Conservation (phyloP, 1,284 basidiomycete species). For the Tylopilus sp. region DNA sequence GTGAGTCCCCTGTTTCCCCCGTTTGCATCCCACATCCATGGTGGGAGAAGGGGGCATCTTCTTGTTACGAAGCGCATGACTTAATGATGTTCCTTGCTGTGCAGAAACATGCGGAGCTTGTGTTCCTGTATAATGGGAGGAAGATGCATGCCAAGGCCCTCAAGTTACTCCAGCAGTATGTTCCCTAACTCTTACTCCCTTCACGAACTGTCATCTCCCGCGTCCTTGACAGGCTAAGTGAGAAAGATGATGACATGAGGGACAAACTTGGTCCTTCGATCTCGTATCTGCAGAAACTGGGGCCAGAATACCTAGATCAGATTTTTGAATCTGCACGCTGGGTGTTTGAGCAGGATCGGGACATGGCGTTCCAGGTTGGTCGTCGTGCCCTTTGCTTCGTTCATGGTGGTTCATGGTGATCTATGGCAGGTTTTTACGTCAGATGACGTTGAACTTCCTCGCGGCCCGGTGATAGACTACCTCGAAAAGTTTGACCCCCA, state of each 20-base stretch:
- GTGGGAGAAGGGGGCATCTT: neutral
- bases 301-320: slow-evolving; percentile 81
- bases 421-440: slow-evolving; percentile 89
- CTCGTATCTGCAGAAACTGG: slow-evolving; percentile 92
- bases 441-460: slow-evolving; percentile 93
- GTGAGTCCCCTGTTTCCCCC: slow-evolving; percentile 54
- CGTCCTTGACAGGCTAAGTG: slow-evolving; percentile 69
- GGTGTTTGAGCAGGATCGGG: slow-evolving; percentile 78
- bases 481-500: slow-evolving; percentile 78
- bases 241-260: slow-evolving; percentile 81
- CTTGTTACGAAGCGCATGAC: neutral
- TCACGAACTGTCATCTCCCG: neutral
- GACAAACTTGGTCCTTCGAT: slow-evolving; percentile 89
- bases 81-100: slow-evolving; percentile 9
- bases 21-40: neutral
- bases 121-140: slow-evolving; percentile 94
- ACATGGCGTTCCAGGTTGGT: slow-evolving; percentile 81
- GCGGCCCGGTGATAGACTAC: slow-evolving; percentile 78
- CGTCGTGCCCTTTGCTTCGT: neutral
- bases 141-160: slow-evolving; percentile 96
- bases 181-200: slow-evolving; percentile 1
- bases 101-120: slow-evolving; percentile 92
- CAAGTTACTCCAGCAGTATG: slow-evolving; percentile 80
- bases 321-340: slow-evolving; percentile 87
- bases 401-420: neutral